Conservation (phyloP, 441 rosid genomes). For the Aleurites moluccanus region DNA sequence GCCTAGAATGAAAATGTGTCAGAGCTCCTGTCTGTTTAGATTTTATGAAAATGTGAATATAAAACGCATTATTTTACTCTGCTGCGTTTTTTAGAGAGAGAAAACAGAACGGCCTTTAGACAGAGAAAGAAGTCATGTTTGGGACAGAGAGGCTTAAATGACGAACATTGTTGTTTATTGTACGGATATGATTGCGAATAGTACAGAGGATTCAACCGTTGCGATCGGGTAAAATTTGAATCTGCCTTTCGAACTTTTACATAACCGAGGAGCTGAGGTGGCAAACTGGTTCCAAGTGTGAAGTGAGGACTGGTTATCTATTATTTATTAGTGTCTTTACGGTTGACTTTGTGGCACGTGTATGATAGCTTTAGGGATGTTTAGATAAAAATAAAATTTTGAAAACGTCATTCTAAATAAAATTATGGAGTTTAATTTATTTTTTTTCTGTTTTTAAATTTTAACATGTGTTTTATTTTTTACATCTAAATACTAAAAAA, state of each 20-base stretch:
- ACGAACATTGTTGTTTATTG: slow-evolving; percentile 35
- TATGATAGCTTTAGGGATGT: too few species aligned
- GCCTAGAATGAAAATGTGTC: slow-evolving; percentile 26
- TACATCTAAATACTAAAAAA: too few species aligned
- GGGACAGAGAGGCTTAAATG: slow-evolving; percentile 26
- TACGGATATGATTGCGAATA: slow-evolving; percentile 32
- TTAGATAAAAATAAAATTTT: too few species aligned
- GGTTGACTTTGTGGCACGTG: slow-evolving; percentile 27
- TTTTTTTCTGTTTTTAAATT: too few species aligned
- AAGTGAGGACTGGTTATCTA: slow-evolving; percentile 3
- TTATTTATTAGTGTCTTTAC: not conserved
- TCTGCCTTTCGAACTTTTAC: slow-evolving; percentile 21
- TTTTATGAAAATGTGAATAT: not conserved
- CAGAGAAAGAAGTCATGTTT: slow-evolving; percentile 10
- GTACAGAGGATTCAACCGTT: slow-evolving; percentile 39
- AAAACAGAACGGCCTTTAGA: not conserved
- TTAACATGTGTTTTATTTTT: too few species aligned
- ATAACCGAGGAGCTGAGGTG: slow-evolving; percentile 26
- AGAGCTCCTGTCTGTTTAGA: slow-evolving; percentile 26
- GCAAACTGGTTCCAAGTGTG: slow-evolving; percentile 29
- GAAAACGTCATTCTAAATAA: too few species aligned
- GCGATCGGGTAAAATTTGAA: slow-evolving; percentile 40
- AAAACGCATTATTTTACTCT: not conserved
- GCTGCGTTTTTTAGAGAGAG: not conserved
- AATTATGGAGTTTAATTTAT: too few species aligned